phyloP scores from a whole-genome alignment of 23 red algal genomes.

The Gracilaria domingensis region DNA sequence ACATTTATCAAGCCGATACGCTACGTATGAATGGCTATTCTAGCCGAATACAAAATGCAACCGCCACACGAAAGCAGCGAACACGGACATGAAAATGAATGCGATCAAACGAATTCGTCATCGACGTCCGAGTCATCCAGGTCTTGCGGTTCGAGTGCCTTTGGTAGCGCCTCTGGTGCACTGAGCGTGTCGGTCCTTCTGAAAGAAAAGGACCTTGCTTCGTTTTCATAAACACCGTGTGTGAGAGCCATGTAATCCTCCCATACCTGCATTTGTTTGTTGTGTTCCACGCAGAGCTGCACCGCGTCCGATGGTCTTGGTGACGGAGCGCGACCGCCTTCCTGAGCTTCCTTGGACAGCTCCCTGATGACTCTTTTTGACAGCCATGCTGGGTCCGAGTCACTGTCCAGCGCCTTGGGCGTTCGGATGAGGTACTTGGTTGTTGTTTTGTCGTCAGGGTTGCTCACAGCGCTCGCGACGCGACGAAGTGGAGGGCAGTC shows the following conservation, averaged over 20 bases:
- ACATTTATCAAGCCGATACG: slow-evolving; percentile 60
- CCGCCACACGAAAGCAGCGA: not conserved
- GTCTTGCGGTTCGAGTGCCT: slow-evolving; percentile 36
- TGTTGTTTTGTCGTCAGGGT: slow-evolving; percentile 14
- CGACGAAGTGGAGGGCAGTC: slow-evolving; percentile 22
- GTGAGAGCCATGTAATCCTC: slow-evolving; percentile 50
- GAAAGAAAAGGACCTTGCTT: slow-evolving; percentile 10
- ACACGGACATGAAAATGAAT: not conserved
- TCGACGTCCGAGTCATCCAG: slow-evolving; percentile 35
- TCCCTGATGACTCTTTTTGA: slow-evolving; percentile 11
- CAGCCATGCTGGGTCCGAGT: slow-evolving; percentile 18
- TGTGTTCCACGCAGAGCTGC: slow-evolving; percentile 41
- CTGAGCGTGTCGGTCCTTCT: slow-evolving; percentile 34
- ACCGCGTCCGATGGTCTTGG: slow-evolving; percentile 22
- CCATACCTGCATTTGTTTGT: slow-evolving; percentile 63
- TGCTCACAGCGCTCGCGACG: slow-evolving; percentile 33
- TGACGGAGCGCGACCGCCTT: slow-evolving; percentile 35
- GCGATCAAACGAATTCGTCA: slow-evolving; percentile 1
- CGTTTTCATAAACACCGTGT: slow-evolving; percentile 7
- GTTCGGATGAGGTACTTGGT: slow-evolving; percentile 36
- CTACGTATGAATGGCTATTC: slow-evolving; percentile 62
- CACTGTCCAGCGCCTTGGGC: slow-evolving; percentile 39
- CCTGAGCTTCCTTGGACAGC: slow-evolving; percentile 22
- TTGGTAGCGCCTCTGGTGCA: slow-evolving; percentile 27
- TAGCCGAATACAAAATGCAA: slow-evolving; percentile 10